Conservation (phyloP, 23 red algal genomes). For the Gracilariopsis chorda region DNA sequence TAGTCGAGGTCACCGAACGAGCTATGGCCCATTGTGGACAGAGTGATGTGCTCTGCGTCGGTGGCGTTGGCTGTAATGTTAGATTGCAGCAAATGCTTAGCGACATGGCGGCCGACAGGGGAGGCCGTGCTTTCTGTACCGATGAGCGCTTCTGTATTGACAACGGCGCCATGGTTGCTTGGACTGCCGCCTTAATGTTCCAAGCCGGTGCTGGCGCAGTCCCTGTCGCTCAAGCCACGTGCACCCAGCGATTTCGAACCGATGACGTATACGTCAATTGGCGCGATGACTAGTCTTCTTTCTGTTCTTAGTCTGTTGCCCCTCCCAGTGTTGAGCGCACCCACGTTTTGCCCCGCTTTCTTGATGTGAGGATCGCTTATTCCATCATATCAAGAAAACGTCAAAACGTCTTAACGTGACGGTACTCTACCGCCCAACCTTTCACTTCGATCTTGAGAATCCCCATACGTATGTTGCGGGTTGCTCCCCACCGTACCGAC, state of each 20-base stretch:
- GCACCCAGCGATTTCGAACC: conserved; percentile 83
- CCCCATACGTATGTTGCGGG: conserved; percentile 20
- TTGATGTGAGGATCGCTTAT: too few species aligned
- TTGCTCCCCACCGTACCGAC: neutral
- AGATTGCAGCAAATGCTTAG: conserved; percentile 92
- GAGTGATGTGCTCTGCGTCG: conserved; percentile 91
- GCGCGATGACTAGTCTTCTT: conserved; percentile 55
- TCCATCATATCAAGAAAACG: too few species aligned
- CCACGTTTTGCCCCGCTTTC: too few species aligned
- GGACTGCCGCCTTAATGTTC: conserved; percentile 85
- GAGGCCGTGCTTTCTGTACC: conserved; percentile 85
- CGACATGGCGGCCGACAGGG: conserved; percentile 77
- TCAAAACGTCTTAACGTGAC: neutral
- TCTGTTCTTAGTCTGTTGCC: too few species aligned
- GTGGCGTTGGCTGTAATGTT: conserved; percentile 98
- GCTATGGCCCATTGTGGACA: conserved; percentile 96
- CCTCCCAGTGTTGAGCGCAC: too few species aligned
- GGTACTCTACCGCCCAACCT: neutral
- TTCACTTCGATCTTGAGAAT: neutral
- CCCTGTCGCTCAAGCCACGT: conserved; percentile 48
- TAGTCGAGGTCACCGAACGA: conserved; percentile 97
- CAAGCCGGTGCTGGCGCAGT: conserved; percentile 21
- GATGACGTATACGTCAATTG: conserved; percentile 86
- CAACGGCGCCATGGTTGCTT: conserved; percentile 99
- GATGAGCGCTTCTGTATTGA: conserved; percentile 99